phyloP scores from a whole-genome alignment of 306 rosid species.

The Cucurbita pepo region DNA sequence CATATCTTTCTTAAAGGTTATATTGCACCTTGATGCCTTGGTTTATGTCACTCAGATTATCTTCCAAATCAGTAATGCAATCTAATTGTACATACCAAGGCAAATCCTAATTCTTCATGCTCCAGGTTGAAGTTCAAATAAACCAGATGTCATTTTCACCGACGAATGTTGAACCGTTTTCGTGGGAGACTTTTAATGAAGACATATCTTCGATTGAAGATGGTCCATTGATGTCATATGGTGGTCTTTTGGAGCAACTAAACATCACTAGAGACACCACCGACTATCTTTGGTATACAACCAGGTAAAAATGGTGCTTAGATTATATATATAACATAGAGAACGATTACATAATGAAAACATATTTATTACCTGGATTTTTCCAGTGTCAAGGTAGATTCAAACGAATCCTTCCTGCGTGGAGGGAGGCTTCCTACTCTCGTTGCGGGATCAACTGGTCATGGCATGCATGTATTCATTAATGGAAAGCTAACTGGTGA shows the following conservation, averaged over 20 bases:
- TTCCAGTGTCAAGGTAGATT: conserved; percentile 43
- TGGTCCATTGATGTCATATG: conserved; percentile 17
- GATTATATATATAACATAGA: neutral
- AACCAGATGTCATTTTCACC: conserved; percentile 1
- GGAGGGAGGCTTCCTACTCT: conserved; percentile 47
- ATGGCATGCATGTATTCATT: conserved; percentile 60
- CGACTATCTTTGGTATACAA: conserved; percentile 80
- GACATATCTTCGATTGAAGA: conserved; percentile 30
- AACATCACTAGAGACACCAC: conserved; percentile 45
- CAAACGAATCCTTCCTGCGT: conserved; percentile 47
- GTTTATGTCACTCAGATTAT: neutral
- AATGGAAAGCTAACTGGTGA: conserved; percentile 59
- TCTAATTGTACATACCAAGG: neutral
- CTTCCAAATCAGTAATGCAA: neutral
- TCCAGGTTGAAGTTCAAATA: conserved; percentile 43
- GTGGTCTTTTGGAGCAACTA: conserved; percentile 70
- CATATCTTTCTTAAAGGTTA: no score
- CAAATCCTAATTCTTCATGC: neutral
- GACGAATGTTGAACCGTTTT: conserved; percentile 13
- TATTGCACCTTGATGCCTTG: no score
- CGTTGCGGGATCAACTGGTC: conserved; percentile 53
- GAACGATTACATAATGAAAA: neutral
- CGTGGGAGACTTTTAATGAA: conserved; percentile 59
- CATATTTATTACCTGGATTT: neutral
- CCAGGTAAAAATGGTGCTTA: conserved; percentile 34